Evolutionary conservation across 1,139 yeast species (phyloP), one percentile per base, ranked within the genome.

Genomic region (Nadsonia commutata): DNA sequence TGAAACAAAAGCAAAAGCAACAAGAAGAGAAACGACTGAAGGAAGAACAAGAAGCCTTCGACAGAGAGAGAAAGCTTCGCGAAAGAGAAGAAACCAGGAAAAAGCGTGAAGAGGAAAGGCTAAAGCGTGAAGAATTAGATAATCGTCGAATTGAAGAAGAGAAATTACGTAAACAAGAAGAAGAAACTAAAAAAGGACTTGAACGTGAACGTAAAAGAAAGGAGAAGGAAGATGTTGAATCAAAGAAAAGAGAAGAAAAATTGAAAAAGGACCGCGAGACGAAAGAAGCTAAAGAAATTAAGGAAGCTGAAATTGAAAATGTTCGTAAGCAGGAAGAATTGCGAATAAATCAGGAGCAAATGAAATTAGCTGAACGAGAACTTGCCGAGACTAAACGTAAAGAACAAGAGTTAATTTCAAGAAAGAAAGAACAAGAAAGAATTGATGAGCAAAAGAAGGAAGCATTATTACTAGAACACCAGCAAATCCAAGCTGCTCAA

Each of bases 121-220:
- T 23, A 3, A 41, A 41, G 38, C 40, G 23, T 37, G 31, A 20
- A 31, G 43, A 41, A 17, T 20, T 21, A 31, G 38, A 33, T 38
- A 36, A 16, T 33, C 31, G 33, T 18, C 18, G 23, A 17, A 36
- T 44, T 37, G 22, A 22, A 31, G 33, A 40, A 37, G 38, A 31
- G 20, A 27, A 18, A 20, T 19, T n/a, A 18, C 36, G 20, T 18
- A 38, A 40, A 41, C 39, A 21, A 3, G 42, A 31, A 11, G 37
- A 39, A 20, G 39, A 42, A 33, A 40, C 37, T 31, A 42, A 38
- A n/a, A 20, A 42, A 11, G 31, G 31, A n/a, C 43, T 18, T 3
- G 40, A 9, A 11, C 38, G 41, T 31, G 39, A 42, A 19, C 31
- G 36, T 9, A 18, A 21, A 18, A 40, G 33, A 22, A 31, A 40